Conservation (phyloP, 441 rosid genomes). For the Populus hybrid region DNA sequence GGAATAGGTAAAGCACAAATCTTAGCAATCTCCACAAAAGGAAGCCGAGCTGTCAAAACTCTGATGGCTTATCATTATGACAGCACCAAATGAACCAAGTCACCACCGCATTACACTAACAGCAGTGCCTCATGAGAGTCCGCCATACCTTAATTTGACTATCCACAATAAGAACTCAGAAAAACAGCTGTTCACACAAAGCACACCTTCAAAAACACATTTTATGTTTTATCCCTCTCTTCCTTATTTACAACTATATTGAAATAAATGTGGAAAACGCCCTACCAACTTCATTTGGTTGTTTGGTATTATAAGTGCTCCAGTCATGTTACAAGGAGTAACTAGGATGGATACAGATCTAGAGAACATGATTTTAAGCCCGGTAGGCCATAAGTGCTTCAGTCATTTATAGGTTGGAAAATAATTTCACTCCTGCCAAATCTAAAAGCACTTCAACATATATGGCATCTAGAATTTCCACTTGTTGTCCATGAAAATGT, state of each 20-base stretch:
- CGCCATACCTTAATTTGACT: background rate
- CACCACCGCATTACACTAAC: background rate
- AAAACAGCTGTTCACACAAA: conserved; percentile 1
- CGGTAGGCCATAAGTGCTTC: background rate
- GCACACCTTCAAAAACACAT: background rate
- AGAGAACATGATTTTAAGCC: background rate
- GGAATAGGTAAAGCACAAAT: background rate
- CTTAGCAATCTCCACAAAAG: background rate
- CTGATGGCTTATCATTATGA: background rate
- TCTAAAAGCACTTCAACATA: background rate
- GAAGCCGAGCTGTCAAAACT: background rate
- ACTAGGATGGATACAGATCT: background rate
- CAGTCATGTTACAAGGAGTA: background rate
- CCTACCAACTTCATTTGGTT: background rate
- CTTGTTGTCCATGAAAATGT: background rate
- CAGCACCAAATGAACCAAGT: background rate
- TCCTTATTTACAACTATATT: background rate
- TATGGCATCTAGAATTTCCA: background rate
- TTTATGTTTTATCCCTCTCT: background rate
- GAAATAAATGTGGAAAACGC: background rate
- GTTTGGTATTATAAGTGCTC: background rate
- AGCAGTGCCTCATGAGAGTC: background rate
- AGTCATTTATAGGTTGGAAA: background rate
- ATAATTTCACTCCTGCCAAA: background rate
- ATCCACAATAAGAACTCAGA: background rate